Conservation (phyloP, 306 rosid genomes). For the Myrica gale region DNA sequence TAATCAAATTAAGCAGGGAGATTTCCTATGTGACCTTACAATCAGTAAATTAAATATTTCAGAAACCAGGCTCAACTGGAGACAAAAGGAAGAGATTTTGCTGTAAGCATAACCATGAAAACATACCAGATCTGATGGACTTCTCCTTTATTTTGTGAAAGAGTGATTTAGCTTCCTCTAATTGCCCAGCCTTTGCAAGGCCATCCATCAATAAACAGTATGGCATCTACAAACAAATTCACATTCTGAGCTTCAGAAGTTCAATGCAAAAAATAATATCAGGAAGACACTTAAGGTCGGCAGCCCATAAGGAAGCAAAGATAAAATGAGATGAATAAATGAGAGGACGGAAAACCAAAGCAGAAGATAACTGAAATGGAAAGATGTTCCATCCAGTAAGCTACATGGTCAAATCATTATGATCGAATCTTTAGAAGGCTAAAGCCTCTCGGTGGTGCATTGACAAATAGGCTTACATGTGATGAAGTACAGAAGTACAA, state of each 20-base stretch:
- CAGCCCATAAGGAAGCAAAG: not conserved
- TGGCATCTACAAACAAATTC: conserved; percentile 61
- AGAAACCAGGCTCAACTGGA: not conserved
- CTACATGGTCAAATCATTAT: not conserved
- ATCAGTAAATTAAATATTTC: not conserved
- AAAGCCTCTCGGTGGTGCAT: conserved; percentile 33
- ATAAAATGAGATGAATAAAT: not conserved
- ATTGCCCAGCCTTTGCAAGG: conserved; percentile 67
- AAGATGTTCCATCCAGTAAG: not conserved
- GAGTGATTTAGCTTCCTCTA: conserved; percentile 67
- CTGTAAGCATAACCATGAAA: conserved; percentile 13
- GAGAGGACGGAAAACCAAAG: not conserved
- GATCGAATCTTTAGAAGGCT: not conserved
- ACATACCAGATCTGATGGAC: conserved; percentile 59
- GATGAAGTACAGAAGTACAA: not conserved
- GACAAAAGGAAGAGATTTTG: not conserved
- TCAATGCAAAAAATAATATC: not conserved
- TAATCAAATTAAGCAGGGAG: conserved; percentile 15
- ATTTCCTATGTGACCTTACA: not conserved
- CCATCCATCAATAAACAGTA: conserved; percentile 84
- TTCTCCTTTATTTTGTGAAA: conserved; percentile 67
- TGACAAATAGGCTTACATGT: conserved; percentile 33
- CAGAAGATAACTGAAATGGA: too few species aligned
- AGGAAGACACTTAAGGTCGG: not conserved
- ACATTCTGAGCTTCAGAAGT: conserved; percentile 7